Evolutionary conservation across 129 eudicot genomes (phyloP).

Genomic region (Heracleum sosnowskyi): DNA sequence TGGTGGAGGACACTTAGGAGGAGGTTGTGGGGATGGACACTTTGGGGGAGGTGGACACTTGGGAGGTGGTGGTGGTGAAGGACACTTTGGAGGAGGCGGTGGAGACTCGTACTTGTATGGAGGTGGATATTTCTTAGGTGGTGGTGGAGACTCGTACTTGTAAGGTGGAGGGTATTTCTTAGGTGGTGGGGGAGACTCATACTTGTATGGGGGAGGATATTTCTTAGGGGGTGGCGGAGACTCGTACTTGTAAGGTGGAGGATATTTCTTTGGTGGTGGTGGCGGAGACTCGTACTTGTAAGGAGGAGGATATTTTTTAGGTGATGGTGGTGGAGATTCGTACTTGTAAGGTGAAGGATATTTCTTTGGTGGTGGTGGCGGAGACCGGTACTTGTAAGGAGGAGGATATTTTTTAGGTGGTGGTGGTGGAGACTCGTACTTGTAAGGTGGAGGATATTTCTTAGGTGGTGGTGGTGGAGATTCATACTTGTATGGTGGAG

Average conservation of each 20-base stretch:
- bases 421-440: not conserved
- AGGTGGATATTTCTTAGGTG: too few relatives aligned
- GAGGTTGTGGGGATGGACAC: not conserved
- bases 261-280: not conserved
- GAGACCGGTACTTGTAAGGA: not conserved
- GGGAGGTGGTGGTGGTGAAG: not conserved
- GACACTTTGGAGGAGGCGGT: too few relatives aligned
- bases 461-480: too few relatives aligned
- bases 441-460: too few relatives aligned
- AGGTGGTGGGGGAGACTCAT: too few relatives aligned
- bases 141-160: too few relatives aligned
- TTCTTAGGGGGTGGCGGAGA: not conserved
- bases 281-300: not conserved
- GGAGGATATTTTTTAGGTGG: not conserved
- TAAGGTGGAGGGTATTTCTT: too few relatives aligned
- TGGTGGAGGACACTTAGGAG: not conserved
- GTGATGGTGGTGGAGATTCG: not conserved
- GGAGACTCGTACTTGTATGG: too few relatives aligned
- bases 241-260: not conserved
- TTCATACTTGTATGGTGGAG: not conserved
- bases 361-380: not conserved
- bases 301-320: not conserved
- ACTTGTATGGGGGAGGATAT: not conserved
- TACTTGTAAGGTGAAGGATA: not conserved
- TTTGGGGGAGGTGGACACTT: slow-evolving; percentile 4